Percentiles rank a stretch among this genome's conserved stretches.
Conservation (phyloP, 2,329 filamentous ascomycete genomes). For the Metarhizium robertsii region DNA sequence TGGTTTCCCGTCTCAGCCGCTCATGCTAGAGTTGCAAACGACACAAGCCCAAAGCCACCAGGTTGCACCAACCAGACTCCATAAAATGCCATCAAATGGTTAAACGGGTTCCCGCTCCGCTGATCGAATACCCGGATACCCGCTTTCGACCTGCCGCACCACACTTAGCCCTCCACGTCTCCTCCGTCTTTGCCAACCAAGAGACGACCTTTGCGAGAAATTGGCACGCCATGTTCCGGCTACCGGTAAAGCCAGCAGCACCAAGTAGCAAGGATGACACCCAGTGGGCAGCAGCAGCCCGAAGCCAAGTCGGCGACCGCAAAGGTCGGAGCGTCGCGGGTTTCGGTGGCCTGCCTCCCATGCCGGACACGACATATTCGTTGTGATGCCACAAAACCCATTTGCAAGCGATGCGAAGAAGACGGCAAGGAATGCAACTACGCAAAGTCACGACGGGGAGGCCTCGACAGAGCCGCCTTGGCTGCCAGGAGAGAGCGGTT, state of each 20-base stretch:
- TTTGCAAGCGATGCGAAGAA: no score
- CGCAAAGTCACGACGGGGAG: no score
- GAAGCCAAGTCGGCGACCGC: neutral
- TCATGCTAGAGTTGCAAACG: neutral
- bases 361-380: conserved; percentile 43
- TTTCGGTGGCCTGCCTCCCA: conserved; percentile 37
- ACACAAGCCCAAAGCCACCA: neutral
- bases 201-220: neutral
- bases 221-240: neutral
- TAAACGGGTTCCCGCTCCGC: conserved; percentile 2
- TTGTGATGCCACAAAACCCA: conserved; percentile 30
- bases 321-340: conserved; percentile 1
- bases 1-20: neutral
- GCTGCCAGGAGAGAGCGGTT: no score
- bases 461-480: no score
- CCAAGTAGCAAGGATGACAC: neutral
- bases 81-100: no score
- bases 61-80: no score
- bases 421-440: no score
- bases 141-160: neutral
- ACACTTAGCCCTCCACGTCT: neutral
- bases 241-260: conserved; percentile 2
- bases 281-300: neutral
- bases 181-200: neutral
- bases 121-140: conserved; percentile 5